These are phyloP conservation scores for Chalciporus pseudorubinellus DNA, from an alignment of 768 basidiomycete genomes.

Conservation along the genomic window DNA sequence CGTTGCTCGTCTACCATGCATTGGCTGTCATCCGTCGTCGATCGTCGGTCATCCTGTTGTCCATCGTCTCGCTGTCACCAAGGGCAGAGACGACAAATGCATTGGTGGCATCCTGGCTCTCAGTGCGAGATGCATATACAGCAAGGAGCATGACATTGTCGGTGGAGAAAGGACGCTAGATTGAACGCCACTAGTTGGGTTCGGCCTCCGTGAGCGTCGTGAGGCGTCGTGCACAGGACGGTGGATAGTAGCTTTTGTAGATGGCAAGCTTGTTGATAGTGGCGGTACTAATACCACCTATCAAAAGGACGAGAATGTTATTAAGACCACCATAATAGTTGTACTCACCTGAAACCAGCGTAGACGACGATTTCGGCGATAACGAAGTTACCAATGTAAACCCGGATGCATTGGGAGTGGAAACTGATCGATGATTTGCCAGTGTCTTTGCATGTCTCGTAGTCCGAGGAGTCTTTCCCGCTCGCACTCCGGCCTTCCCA, in stretches of 20 bases:
- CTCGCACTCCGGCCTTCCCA: too few relatives aligned
- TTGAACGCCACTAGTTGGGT: too few relatives aligned
- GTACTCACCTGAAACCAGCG: conserved; percentile 88
- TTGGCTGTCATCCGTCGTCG: too few relatives aligned
- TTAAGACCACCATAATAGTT: conserved; percentile 91
- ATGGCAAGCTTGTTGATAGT: conserved; percentile 99
- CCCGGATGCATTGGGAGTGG: too few relatives aligned
- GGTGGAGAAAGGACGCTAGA: conserved; percentile 83
- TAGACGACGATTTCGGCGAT: conserved; percentile 94
- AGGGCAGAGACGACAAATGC: conserved; percentile 78
- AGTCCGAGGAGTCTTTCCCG: too few relatives aligned
- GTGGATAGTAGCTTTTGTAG: conserved; percentile 85
- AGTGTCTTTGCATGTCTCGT: too few relatives aligned
- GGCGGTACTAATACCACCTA: conserved; percentile 97
- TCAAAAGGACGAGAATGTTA: conserved; percentile 97
- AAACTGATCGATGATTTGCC: too few relatives aligned
- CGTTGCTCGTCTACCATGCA: too few relatives aligned
- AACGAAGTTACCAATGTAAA: conserved; percentile 95
- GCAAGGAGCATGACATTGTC: conserved; percentile 93
- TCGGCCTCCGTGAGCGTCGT: too few relatives aligned
- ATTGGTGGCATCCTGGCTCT: conserved; percentile 99
- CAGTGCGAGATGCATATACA: conserved; percentile 94
- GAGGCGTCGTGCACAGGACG: too few relatives aligned
- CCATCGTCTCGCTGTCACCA: too few relatives aligned
- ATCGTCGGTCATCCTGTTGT: too few relatives aligned